Base-by-base conservation (phyloP, 345 rosid genomes). In the Hevea brasiliensis region DNA sequence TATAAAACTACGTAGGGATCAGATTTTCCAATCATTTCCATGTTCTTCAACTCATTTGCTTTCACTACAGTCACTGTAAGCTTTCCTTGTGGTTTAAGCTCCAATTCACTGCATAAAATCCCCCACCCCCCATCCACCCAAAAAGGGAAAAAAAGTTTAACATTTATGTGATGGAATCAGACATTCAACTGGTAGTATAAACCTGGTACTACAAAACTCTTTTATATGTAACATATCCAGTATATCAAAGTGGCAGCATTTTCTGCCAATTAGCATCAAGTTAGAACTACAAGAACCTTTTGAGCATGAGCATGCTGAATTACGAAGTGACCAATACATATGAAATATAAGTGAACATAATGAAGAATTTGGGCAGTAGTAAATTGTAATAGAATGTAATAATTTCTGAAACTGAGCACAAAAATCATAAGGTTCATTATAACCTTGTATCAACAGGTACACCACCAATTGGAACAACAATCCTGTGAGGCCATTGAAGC, bases 401-500 rank as follows among this genome's bases (percentile, higher is more conserved):
- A 20, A 53, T 41, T 50, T 10, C 9, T 23, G 47, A 29, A 59
- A 62, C 42, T 1, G 68, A 74, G 45, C 47, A 59, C 37, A 47
- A 56, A 58, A 71, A 75, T 42, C 65, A 44, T 27, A 65, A 24
- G 40, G 70, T 7, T 45, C 40, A 70, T 75, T 32, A 44, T 72
- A 73, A 93, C 99, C 98, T 93, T 15, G 77, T 72, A 80, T 96
- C 99, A 77, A 90, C 95, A 72, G 91, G 89, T 60, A 86, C 78
- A 75, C 97, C 99, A 76, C 99, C 99, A 71, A 96, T 79, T 57
- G 99, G 99, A 71, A 96, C 98, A 81, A 93, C 97, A 76, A 96
- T 93, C 85, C 98, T 90, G 81, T 91, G 97, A 44, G 99, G 99
- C 99, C 98, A 96, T 81, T 96, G 97, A 76, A 96, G 98, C 97